Evolutionary conservation across 2,329 filamentous ascomycete species (phyloP), one percentile per base, ranked within the genome.

Genomic region (Cladosporium sp.): DNA sequence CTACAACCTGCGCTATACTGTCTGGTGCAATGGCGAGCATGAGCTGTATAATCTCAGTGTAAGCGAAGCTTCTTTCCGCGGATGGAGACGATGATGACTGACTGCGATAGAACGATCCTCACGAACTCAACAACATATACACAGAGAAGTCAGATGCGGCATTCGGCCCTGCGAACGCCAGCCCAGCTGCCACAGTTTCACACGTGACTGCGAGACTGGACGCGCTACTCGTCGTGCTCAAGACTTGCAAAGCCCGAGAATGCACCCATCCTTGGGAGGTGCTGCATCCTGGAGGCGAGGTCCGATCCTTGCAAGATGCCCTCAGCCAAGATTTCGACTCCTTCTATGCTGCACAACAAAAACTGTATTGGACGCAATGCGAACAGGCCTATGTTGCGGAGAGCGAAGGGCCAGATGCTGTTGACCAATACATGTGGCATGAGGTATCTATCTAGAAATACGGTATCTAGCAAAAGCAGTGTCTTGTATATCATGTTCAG

Each of bases 1-100:
- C 1, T 86, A 86, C 61, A 80, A 78, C 59, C 63, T 87, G 7
- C 81, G 82, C 57, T 87, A 87, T 59, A 77, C 81, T 0, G 81
- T 85, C 0, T 87, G 83, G 83, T 87, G 85, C 61, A 84, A 70
- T 6, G 82, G 82, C 46, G 83, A 86, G 61, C 77, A 80, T 49
- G 83, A 87, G 63, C 73, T 85, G 8, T 87, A 86, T 61, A 77
- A 87, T 34, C 44, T 65, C 11, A 11, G 60, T 49, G 48, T 43
- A 43, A 31, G 37, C 18, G 8, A 41, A n/a, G 11, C 14, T 13
- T 14, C 38, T 41, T 9, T 14, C 8, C n/a, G 5, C 14, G 11
- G 9, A 41, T 9, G 13, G 3, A 41, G 13, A 9, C 40, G 16
- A 19, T 22, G 10, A 2, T 8, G 11, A 40, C 48, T 43, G n/a